These are phyloP conservation scores for Aspergillus homomorphus DNA, from an alignment of 495 filamentous ascomycete species.

Conservation along the genomic window DNA sequence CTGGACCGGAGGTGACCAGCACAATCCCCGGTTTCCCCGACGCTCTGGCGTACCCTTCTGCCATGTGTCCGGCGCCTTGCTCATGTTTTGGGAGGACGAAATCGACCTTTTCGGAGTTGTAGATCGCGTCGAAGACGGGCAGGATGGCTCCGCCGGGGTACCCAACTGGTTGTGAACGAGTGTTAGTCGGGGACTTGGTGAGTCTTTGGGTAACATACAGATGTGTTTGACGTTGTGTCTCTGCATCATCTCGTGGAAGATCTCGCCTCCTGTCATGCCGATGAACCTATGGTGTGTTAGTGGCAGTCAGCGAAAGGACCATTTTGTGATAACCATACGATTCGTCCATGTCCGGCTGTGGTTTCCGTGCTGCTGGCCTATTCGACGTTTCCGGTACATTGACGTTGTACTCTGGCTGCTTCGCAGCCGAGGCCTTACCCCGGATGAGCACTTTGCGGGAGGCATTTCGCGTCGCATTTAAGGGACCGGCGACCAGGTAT, in stretches of 20 bases:
- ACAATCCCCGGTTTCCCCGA: constrained; percentile 60
- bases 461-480: not conserved
- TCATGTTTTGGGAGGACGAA: constrained; percentile 62
- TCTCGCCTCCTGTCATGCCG: constrained; percentile 82
- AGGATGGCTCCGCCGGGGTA: constrained; percentile 50
- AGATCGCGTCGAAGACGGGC: constrained; percentile 60
- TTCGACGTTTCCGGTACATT: not conserved
- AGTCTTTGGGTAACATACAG: constrained; percentile 37
- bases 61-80: constrained; percentile 66
- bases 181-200: not conserved
- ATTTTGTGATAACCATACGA: not conserved
- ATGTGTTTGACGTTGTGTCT: constrained; percentile 78
- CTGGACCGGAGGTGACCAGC: constrained; percentile 62
- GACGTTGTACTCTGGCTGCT: not conserved
- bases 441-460: not conserved
- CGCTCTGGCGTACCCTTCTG: constrained; percentile 60
- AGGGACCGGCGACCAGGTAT: not conserved
- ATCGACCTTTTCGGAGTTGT: constrained; percentile 59
- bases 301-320: not conserved
- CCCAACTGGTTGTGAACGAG: constrained; percentile 29
- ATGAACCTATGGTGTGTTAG: constrained; percentile 57
- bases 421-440: not conserved
- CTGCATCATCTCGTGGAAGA: constrained; percentile 94
- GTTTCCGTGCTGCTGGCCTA: not conserved
- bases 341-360: not conserved